Percentiles rank a stretch among this genome's conserved stretches.
These are phyloP conservation scores for Bipolaris sorokiniana DNA, from an alignment of 2,329 filamentous ascomycete genomes.

Conservation along the genomic window DNA sequence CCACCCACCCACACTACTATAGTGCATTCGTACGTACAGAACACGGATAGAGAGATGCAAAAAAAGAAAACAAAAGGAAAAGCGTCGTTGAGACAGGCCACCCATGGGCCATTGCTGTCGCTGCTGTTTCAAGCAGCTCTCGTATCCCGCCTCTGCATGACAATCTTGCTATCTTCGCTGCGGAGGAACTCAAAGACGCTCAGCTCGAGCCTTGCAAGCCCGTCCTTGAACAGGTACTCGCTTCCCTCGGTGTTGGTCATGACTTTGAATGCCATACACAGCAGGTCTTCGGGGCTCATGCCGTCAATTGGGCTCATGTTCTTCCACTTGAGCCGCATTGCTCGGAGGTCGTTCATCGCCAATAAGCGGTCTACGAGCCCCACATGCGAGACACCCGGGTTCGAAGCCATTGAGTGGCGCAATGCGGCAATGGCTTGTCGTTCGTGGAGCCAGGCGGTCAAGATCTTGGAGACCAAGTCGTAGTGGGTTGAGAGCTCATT, in stretches of 20 bases:
- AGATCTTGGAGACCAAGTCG: conserved; percentile 36
- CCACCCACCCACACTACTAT: conserved; percentile 10
- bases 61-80: background rate
- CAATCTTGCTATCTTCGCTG: conserved; percentile 42
- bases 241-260: conserved; percentile 46
- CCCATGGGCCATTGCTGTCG: background rate
- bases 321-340: conserved; percentile 47
- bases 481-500: conserved; percentile 34
- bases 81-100: background rate
- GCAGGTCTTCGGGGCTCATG: conserved; percentile 42
- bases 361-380: conserved; percentile 42
- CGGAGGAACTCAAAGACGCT: conserved; percentile 42
- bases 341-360: conserved; percentile 44
- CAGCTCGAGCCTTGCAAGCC: conserved; percentile 36
- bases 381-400: conserved; percentile 32
- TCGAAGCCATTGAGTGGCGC: conserved; percentile 27
- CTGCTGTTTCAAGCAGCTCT: conserved; percentile 6
- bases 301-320: conserved; percentile 44
- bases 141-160: conserved; percentile 34
- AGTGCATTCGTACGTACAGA: conserved; percentile 8
- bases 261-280: conserved; percentile 38
- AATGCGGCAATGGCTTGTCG: conserved; percentile 39
- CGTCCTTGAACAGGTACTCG: conserved; percentile 45
- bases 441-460: conserved; percentile 42
- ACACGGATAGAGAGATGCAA: background rate